Evolutionary conservation across 169 alveolate species (phyloP).

Genomic region (Blepharisma undulans): DNA sequence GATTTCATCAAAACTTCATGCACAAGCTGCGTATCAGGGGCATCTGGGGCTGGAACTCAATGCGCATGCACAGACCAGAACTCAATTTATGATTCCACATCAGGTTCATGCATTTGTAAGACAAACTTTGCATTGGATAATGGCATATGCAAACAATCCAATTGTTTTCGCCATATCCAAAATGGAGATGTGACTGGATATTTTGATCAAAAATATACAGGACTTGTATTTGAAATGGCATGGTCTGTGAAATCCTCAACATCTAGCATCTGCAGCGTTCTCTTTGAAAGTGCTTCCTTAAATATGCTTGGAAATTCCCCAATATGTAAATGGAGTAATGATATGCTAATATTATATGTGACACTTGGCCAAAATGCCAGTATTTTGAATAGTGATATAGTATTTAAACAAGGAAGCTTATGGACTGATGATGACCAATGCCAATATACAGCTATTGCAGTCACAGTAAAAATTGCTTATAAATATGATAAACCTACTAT

Average conservation of each 20-base stretch:
- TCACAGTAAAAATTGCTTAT: not conserved
- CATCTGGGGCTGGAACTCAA: not conserved
- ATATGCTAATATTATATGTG: not conserved
- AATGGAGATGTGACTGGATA: not conserved
- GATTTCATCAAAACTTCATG: not conserved
- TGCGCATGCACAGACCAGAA: not conserved
- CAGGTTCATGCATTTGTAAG: too few species aligned
- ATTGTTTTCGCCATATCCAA: conserved; percentile 4
- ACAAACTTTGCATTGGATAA: not conserved
- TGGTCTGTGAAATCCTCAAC: not conserved
- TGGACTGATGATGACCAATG: not conserved
- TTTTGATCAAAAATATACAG: not conserved
- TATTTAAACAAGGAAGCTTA: not conserved
- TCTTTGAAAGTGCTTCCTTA: not conserved
- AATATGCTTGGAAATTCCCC: not conserved
- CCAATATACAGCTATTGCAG: not conserved
- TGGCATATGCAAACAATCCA: not conserved
- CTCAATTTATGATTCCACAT: not conserved
- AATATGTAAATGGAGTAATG: not conserved
- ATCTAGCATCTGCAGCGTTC: not conserved
- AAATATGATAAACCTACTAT: not conserved
- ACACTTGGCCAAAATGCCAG: not conserved
- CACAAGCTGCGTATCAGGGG: not conserved
- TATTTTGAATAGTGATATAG: not conserved
- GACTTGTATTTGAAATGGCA: not conserved